Conservation (phyloP, 2,329 filamentous ascomycete species). For the Trichoderma polysporum region DNA sequence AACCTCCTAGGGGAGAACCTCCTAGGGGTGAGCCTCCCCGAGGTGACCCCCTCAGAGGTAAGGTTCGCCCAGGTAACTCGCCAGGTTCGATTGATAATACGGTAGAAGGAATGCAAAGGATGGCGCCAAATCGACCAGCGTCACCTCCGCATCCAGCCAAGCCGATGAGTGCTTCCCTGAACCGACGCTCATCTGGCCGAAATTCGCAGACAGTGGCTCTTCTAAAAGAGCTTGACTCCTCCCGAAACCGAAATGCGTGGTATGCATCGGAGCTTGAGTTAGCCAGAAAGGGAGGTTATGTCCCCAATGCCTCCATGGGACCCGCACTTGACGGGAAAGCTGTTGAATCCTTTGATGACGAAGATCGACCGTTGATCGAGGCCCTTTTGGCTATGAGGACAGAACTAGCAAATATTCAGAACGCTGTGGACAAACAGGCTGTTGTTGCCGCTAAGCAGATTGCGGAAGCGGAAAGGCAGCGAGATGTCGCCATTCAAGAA, state of each 20-base stretch:
- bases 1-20: background rate
- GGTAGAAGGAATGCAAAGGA: slow-evolving; percentile 55
- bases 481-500: slow-evolving; percentile 91
- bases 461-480: slow-evolving; percentile 89
- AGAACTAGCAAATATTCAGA: slow-evolving; percentile 86
- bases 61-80: slow-evolving; percentile 40
- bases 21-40: background rate
- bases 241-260: slow-evolving; percentile 90
- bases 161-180: slow-evolving; percentile 58
- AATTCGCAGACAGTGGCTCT: slow-evolving; percentile 70
- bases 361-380: slow-evolving; percentile 88
- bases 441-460: slow-evolving; percentile 83
- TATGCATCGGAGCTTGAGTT: slow-evolving; percentile 93
- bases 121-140: slow-evolving; percentile 43
- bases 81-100: slow-evolving; percentile 69
- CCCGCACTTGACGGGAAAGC: slow-evolving; percentile 74
- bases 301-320: slow-evolving; percentile 66
- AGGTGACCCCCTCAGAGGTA: slow-evolving; percentile 32
- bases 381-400: slow-evolving; percentile 87
- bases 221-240: slow-evolving; percentile 80
- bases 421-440: slow-evolving; percentile 84
- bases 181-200: slow-evolving; percentile 59
- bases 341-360: slow-evolving; percentile 81
- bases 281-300: slow-evolving; percentile 86
- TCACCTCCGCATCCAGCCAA: slow-evolving; percentile 60